Percentiles rank a stretch among this genome's conserved stretches.
These are phyloP conservation scores for Phanerochaete carnosa DNA, from an alignment of 768 basidiomycete species.

Conservation along the genomic window DNA sequence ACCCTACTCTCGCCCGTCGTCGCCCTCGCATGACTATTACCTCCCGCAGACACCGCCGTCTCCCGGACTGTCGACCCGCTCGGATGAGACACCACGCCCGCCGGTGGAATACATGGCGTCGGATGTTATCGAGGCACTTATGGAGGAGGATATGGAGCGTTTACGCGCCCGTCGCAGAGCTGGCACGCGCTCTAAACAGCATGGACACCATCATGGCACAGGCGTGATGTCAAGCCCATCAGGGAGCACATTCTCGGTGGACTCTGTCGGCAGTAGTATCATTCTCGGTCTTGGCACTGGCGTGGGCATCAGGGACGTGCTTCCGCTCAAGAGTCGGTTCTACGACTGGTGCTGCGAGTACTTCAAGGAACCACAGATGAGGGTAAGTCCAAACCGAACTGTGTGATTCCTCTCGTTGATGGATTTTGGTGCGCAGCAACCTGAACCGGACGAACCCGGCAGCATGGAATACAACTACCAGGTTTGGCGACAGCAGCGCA, in stretches of 20 bases:
- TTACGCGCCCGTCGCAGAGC: slow-evolving; percentile 63
- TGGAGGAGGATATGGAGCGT: slow-evolving; percentile 94
- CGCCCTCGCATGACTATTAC: slow-evolving; percentile 28
- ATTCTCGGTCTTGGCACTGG: slow-evolving; percentile 80
- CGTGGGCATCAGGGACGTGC: slow-evolving; percentile 73
- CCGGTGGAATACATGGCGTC: slow-evolving; percentile 60
- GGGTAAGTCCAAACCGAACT: slow-evolving; percentile 46
- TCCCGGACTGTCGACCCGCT: slow-evolving; percentile 23
- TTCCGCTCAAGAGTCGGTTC: slow-evolving; percentile 89
- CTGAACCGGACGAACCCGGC: slow-evolving; percentile 94
- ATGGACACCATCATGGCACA: slow-evolving; percentile 33
- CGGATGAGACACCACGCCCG: slow-evolving; percentile 27
- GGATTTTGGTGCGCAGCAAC: slow-evolving; percentile 53
- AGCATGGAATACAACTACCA: slow-evolving; percentile 93
- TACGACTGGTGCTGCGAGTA: slow-evolving; percentile 98
- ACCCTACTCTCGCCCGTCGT: slow-evolving; percentile 61
- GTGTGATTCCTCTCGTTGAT: background rate
- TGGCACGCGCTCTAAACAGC: slow-evolving; percentile 26
- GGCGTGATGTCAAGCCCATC: slow-evolving; percentile 62
- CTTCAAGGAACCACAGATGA: slow-evolving; percentile 98
- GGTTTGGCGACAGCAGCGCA: slow-evolving; percentile 89
- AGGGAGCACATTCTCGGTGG: slow-evolving; percentile 75
- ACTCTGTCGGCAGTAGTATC: slow-evolving; percentile 63
- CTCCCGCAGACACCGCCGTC: slow-evolving; percentile 22
- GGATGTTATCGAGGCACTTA: slow-evolving; percentile 83